Evolutionary conservation across 371 early-diverging fungal species (phyloP).

Genomic region (Mucor velutinosus): DNA sequence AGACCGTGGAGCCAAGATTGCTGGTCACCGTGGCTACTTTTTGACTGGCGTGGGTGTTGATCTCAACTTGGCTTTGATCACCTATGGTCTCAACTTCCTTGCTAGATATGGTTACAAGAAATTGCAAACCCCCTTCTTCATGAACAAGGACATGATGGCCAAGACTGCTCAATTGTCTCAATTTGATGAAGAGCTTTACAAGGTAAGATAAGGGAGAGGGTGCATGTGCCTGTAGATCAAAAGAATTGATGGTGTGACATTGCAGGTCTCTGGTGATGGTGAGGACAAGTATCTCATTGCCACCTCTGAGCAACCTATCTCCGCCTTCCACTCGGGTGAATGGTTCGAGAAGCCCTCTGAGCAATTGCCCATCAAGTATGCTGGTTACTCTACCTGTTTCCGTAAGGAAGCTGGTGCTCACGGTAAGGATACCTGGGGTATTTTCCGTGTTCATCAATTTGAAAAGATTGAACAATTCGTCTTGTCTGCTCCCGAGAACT

Average conservation of each 20-base stretch:
- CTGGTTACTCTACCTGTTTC: constrained; percentile 99
- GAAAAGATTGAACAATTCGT: constrained; percentile 99
- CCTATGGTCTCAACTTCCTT: constrained; percentile 97
- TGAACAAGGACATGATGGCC: constrained; percentile 98
- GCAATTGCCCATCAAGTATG: constrained; percentile 95
- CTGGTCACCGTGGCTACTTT: constrained; percentile 99
- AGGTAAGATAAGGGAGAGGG: constrained; percentile 47
- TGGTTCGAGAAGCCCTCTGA: constrained; percentile 93
- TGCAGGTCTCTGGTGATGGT: constrained; percentile 73
- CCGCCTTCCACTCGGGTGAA: constrained; percentile 96
- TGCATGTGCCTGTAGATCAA: neutral
- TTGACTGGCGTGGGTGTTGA: constrained; percentile 95
- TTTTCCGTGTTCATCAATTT: constrained; percentile 99
- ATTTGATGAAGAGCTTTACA: constrained; percentile 99
- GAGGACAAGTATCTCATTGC: constrained; percentile 99
- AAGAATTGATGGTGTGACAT: neutral
- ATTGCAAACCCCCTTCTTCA: constrained; percentile 99
- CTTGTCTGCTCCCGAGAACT: constrained; percentile 95
- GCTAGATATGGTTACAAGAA: constrained; percentile 88
- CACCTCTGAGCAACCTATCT: constrained; percentile 99
- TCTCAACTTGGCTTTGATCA: constrained; percentile 95
- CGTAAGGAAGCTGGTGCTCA: constrained; percentile 99
- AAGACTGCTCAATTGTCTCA: constrained; percentile 98
- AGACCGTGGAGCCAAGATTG: constrained; percentile 94
- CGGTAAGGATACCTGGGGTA: constrained; percentile 99